Percentiles rank a stretch among this genome's conserved stretches.
These are phyloP conservation scores for Vitis riparia DNA, from an alignment of 164 flowering plant genomes.

Conservation along the genomic window DNA sequence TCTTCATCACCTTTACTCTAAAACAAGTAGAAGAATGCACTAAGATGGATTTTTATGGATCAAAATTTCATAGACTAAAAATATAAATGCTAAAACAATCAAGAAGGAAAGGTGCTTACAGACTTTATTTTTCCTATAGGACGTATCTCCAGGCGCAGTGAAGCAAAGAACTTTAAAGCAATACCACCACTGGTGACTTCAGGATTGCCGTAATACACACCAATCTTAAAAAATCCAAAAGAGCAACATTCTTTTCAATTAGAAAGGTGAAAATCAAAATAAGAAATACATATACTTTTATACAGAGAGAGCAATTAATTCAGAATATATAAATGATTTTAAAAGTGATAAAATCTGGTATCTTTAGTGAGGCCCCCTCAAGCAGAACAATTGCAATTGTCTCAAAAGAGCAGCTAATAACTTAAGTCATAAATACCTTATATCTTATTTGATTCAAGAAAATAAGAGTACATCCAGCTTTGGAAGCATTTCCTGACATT, in stretches of 20 bases:
- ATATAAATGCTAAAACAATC: background rate
- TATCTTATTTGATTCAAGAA: slow-evolving; percentile 95
- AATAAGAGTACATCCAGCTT: slow-evolving; percentile 97
- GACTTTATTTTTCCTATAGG: slow-evolving; percentile 93
- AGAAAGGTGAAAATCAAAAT: background rate
- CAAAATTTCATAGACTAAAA: background rate
- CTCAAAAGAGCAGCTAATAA: background rate
- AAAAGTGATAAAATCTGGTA: background rate
- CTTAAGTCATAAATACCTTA: slow-evolving; percentile 56
- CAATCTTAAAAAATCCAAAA: slow-evolving; percentile 54
- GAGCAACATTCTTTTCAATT: too few species aligned
- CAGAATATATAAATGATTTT: background rate
- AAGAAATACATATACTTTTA: too few species aligned
- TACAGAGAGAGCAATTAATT: too few species aligned
- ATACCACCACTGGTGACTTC: slow-evolving; percentile 99
- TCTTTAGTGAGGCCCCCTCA: background rate
- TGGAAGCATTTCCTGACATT: slow-evolving; percentile 99
- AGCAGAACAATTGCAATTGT: background rate
- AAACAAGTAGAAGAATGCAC: slow-evolving; percentile 5
- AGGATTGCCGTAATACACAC: slow-evolving; percentile 97
- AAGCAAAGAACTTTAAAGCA: slow-evolving; percentile 96
- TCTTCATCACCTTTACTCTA: slow-evolving; percentile 97
- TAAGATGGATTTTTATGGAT: background rate
- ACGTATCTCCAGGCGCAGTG: slow-evolving; percentile 95
- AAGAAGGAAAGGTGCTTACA: slow-evolving; percentile 51